Percentiles rank a stretch among this genome's conserved stretches.
These are phyloP conservation scores for Leishmania gerbilli DNA, from an alignment of 208 protist species.

Conservation along the genomic window DNA sequence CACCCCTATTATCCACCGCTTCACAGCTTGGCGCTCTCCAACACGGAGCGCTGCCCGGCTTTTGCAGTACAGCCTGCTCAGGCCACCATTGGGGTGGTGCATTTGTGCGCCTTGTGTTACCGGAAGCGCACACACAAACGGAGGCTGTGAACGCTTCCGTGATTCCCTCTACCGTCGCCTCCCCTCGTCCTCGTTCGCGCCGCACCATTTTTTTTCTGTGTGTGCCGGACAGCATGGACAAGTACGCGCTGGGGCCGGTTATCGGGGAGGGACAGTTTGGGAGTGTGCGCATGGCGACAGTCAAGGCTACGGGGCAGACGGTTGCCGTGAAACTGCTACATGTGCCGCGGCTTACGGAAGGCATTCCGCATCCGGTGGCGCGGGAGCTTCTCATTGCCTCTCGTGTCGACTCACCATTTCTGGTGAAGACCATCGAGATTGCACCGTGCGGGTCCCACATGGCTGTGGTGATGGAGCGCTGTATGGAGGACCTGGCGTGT, in stretches of 20 bases:
- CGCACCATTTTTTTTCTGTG: neutral
- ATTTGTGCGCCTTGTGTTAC: neutral
- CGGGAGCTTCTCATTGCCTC: slow-evolving; percentile 69
- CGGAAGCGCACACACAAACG: neutral
- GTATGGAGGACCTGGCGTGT: slow-evolving; percentile 53
- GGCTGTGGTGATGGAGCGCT: slow-evolving; percentile 83
- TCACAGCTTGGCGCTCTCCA: neutral
- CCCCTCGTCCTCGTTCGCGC: neutral
- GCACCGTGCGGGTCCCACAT: slow-evolving; percentile 58
- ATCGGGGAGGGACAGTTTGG: slow-evolving; percentile 87
- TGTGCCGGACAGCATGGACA: slow-evolving; percentile 45
- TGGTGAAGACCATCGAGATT: slow-evolving; percentile 74
- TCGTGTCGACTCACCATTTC: slow-evolving; percentile 50
- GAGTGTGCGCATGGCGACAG: slow-evolving; percentile 51
- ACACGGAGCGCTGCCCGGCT: neutral
- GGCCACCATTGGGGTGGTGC: neutral
- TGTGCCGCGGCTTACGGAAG: slow-evolving; percentile 51
- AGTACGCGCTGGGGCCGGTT: slow-evolving; percentile 49
- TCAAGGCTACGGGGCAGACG: slow-evolving; percentile 50
- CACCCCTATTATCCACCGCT: too few species aligned
- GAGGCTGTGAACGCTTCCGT: neutral
- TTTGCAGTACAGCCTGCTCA: neutral
- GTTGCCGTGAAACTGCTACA: slow-evolving; percentile 82
- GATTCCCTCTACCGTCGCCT: neutral
- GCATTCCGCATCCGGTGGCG: slow-evolving; percentile 81